Evolutionary conservation across 2,329 filamentous ascomycete genomes (phyloP).

Genomic region (Plenodomus lindquistii): DNA sequence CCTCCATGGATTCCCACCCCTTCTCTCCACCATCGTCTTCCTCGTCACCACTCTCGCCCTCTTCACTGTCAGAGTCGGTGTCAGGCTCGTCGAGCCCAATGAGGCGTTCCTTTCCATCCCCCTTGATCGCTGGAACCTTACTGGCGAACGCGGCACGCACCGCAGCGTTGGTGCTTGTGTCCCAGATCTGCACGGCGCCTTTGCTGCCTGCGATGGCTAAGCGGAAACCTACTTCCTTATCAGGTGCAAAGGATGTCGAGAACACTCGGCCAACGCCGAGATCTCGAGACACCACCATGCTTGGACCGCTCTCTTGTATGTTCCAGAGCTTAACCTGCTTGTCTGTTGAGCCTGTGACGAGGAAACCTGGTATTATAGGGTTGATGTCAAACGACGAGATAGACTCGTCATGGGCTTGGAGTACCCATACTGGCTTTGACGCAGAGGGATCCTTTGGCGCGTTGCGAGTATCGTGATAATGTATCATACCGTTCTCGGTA

Average conservation of each 20-base stretch:
- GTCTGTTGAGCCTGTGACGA: conserved; percentile 92
- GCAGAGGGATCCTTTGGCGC: conserved; percentile 71
- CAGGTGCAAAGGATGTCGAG: conserved; percentile 85
- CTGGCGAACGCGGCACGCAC: conserved; percentile 83
- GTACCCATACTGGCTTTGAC: conserved; percentile 87
- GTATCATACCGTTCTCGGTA: conserved; percentile 87
- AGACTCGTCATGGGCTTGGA: conserved; percentile 93
- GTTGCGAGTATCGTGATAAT: conserved; percentile 86
- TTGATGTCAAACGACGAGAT: conserved; percentile 94
- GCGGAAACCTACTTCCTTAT: conserved; percentile 87
- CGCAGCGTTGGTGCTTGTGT: conserved; percentile 88
- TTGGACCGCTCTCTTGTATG: conserved; percentile 76
- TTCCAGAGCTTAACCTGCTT: conserved; percentile 98
- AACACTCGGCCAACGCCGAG: conserved; percentile 95
- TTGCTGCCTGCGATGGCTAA: conserved; percentile 94
- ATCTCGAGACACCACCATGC: conserved; percentile 88
- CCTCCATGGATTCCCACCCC: conserved; percentile 49
- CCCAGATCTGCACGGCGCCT: conserved; percentile 91
- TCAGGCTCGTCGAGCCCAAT: conserved; percentile 70
- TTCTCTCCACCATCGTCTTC: conserved; percentile 30
- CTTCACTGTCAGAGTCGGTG: conserved; percentile 64
- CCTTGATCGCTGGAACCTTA: conserved; percentile 64
- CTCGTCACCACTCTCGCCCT: conserved; percentile 51
- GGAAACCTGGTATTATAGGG: conserved; percentile 83
- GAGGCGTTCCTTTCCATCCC: conserved; percentile 72